Base-by-base conservation (phyloP, 805 yeast genomes). In the Sungouiella thailandica region DNA sequence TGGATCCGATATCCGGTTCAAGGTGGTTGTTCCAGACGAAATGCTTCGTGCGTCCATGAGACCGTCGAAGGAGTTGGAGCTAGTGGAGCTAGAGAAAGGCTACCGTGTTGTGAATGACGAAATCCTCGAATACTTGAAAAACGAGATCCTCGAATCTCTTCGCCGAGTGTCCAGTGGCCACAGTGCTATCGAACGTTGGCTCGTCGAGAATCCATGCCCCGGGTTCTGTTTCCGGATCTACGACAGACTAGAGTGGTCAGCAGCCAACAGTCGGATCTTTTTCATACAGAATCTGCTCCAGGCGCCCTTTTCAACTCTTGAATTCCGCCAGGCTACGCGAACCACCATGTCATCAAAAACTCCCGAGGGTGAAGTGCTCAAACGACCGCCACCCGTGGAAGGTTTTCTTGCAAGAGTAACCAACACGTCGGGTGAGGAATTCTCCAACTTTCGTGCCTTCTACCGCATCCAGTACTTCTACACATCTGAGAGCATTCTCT, bases 381-480 rank as follows among this genome's bases (percentile, higher is more conserved):
- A 9, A 30, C 32, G 95, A 83, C 96, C 96, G 0, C 33, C 60
- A 0, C 80, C 95, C 0, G 55, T 87, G 7, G 97, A 90, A 58
- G 97, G 97, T 0, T 88, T 83, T 52, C 54, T 89, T 14, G 60
- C 74, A 3, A 68, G 80, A 31, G 52, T 81, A 19, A 69, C 80
- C 0, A 68, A 75, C 28, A 65, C 72, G 37, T 50, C 55, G 5
- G 86, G 86, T 0, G 51, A 46, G 42, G 47, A 55, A 44, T 39
- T 57, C 50, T 38, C 57, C 33, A 37, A 66, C 7, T 49, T 67
- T 4, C 62, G 67, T 20, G 57, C 71, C 22, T 70, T 74, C 35
- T 70, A 69, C 44, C 76, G 72, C 35, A 57, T 80, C 28, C 70
- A 70, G 39, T 89, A 88, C 55, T 74, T 83, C 41, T 76, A 65